phyloP scores from a whole-genome alignment of 1,139 yeast species.

The Blastobotrys proliferans region DNA sequence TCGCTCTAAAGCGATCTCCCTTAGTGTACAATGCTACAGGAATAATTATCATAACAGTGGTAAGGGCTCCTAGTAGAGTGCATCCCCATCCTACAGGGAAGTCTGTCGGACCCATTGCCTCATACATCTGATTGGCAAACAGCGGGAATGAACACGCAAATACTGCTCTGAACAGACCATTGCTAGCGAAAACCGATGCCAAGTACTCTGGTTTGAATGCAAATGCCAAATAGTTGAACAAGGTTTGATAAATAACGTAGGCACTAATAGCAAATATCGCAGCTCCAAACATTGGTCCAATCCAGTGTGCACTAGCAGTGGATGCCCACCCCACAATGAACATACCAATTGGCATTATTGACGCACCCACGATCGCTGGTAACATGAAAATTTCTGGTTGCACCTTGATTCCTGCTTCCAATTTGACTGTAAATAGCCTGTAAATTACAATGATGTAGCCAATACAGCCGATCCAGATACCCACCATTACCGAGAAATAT shows the following conservation, averaged over 20 bases:
- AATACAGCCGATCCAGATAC: conserved; percentile 32
- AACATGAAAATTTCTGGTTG: conserved; percentile 35
- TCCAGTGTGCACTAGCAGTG: conserved; percentile 61
- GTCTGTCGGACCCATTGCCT: conserved; percentile 34
- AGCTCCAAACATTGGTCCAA: conserved; percentile 71
- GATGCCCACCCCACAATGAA: conserved; percentile 56
- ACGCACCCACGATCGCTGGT: conserved; percentile 45
- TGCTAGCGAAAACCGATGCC: conserved; percentile 58
- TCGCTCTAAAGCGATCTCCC: conserved; percentile 51
- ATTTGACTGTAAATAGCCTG: conserved; percentile 10
- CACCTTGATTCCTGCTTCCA: conserved; percentile 31
- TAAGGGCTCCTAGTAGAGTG: conserved; percentile 43
- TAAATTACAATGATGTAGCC: conserved; percentile 11
- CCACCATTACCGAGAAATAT: conserved; percentile 44
- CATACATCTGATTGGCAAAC: conserved; percentile 50
- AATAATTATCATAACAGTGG: conserved; percentile 42
- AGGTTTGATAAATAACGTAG: conserved; percentile 68
- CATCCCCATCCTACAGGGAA: conserved; percentile 49
- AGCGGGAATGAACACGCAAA: conserved; percentile 60
- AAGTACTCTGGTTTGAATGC: conserved; percentile 60
- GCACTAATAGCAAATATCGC: conserved; percentile 72
- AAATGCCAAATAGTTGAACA: conserved; percentile 64
- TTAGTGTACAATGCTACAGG: conserved; percentile 33
- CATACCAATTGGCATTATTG: conserved; percentile 48
- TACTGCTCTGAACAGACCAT: conserved; percentile 47